Evolutionary conservation across 1,284 basidiomycete genomes (phyloP).

Genomic region (Tetrapyrgos nigripes): DNA sequence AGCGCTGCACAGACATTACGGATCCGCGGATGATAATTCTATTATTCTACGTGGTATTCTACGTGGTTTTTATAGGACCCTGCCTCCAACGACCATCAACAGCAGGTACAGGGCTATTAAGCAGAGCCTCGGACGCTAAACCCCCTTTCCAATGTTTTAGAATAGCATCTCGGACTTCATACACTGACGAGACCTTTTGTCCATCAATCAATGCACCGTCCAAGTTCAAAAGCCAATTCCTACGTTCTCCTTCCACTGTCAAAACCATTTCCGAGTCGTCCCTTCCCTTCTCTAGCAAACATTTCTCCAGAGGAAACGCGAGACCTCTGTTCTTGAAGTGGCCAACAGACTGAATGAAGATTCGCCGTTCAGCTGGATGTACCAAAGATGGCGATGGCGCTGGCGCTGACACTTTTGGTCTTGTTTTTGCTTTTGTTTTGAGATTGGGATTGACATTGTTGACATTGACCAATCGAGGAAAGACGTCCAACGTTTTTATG

Average conservation of each 20-base stretch:
- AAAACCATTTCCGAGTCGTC: conserved; percentile 45
- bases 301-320: conserved; percentile 38
- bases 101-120: conserved; percentile 3
- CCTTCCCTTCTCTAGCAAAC: conserved; percentile 39
- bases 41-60: too few species aligned
- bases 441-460: not conserved
- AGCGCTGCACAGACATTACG: not conserved
- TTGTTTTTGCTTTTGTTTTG: conserved; percentile 10
- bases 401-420: too few species aligned
- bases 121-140: conserved; percentile 21
- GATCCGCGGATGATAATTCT: not conserved
- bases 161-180: conserved; percentile 28
- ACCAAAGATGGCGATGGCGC: not conserved
- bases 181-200: conserved; percentile 16
- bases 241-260: conserved; percentile 40
- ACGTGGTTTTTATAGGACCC: conserved; percentile 26
- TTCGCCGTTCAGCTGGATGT: conserved; percentile 21
- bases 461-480: conserved; percentile 26
- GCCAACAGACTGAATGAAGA: conserved; percentile 49
- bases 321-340: conserved; percentile 40
- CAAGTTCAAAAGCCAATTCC: conserved; percentile 48
- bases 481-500: conserved; percentile 41
- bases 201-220: conserved; percentile 41
- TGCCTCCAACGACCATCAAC: conserved; percentile 33
- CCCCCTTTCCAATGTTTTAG: conserved; percentile 31